These are phyloP conservation scores for Xylariaceae sp. DNA, from an alignment of 2,329 filamentous ascomycete genomes.

Conservation along the genomic window DNA sequence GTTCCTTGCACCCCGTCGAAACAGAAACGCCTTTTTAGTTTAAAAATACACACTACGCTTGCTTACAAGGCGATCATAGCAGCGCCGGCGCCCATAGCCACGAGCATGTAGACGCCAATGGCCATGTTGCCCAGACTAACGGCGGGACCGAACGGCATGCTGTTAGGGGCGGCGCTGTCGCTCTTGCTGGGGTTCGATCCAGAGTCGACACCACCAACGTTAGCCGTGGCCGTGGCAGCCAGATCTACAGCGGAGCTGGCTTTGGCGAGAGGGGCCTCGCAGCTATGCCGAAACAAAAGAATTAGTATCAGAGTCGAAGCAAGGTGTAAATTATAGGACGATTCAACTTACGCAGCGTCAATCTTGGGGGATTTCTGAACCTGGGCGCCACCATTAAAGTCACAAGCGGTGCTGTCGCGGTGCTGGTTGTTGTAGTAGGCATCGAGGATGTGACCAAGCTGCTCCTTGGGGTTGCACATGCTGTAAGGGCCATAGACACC, in stretches of 20 bases:
- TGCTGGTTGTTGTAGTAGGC: conserved; percentile 50
- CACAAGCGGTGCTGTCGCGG: conserved; percentile 45
- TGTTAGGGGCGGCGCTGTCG: conserved; percentile 31
- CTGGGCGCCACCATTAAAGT: conserved; percentile 52
- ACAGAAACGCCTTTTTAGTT: not conserved
- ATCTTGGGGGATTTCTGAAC: conserved; percentile 25
- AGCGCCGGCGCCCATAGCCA: conserved; percentile 48
- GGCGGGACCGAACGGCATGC: conserved; percentile 30
- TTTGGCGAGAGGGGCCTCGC: conserved; percentile 45
- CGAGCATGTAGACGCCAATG: conserved; percentile 46
- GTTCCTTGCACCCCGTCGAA: not conserved
- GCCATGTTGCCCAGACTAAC: conserved; percentile 44
- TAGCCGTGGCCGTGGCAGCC: conserved; percentile 30
- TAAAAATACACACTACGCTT: not conserved
- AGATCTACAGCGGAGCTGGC: conserved; percentile 38
- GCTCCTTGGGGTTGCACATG: conserved; percentile 56
- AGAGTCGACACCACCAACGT: conserved; percentile 18
- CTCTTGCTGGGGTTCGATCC: conserved; percentile 11
- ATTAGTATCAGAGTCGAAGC: conserved; percentile 1
- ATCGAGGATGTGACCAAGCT: conserved; percentile 56
- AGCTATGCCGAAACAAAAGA: conserved; percentile 8
- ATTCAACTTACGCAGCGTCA: conserved; percentile 23
- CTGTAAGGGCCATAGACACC: conserved; percentile 58
- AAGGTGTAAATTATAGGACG: not conserved
- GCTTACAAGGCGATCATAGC: conserved; percentile 48